phyloP scores from a whole-genome alignment of 768 basidiomycete genomes.

The Suillus placidus region DNA sequence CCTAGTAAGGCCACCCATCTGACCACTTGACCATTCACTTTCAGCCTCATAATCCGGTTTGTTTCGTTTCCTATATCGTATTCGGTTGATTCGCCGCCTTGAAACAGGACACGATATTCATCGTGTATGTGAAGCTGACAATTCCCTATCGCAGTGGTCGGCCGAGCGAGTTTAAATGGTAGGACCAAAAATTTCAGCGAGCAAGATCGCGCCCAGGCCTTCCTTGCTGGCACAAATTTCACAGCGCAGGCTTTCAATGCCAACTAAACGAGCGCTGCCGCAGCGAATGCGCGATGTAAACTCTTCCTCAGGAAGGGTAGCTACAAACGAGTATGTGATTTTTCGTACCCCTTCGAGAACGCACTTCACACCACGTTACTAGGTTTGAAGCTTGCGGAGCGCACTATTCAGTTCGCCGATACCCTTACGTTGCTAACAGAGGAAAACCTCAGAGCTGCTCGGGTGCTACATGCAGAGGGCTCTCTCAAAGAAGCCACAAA shows the following conservation, averaged over 20 bases:
- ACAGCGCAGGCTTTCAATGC: conserved; percentile 80
- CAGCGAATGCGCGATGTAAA: conserved; percentile 82
- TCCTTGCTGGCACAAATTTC: conserved; percentile 65
- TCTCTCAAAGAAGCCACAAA: conserved; percentile 60
- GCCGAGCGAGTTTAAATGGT: conserved; percentile 51
- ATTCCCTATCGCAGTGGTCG: background rate
- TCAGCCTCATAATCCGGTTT: background rate
- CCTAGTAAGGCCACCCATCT: no score
- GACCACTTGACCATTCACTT: background rate
- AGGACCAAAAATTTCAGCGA: conserved; percentile 66
- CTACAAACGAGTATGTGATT: conserved; percentile 52
- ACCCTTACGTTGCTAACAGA: conserved; percentile 83
- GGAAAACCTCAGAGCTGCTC: conserved; percentile 80
- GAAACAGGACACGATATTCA: conserved; percentile 49
- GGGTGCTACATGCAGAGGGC: conserved; percentile 76
- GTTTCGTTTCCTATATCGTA: background rate
- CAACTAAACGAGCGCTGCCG: conserved; percentile 73
- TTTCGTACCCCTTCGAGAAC: background rate
- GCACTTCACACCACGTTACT: background rate
- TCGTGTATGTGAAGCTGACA: background rate
- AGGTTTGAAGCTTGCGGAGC: conserved; percentile 94
- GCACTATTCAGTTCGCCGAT: conserved; percentile 93
- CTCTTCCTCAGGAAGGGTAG: conserved; percentile 75
- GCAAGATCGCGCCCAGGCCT: conserved; percentile 60
- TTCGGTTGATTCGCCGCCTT: background rate